These are phyloP conservation scores for Russula dissimulans DNA, from an alignment of 768 basidiomycete species.

Conservation along the genomic window DNA sequence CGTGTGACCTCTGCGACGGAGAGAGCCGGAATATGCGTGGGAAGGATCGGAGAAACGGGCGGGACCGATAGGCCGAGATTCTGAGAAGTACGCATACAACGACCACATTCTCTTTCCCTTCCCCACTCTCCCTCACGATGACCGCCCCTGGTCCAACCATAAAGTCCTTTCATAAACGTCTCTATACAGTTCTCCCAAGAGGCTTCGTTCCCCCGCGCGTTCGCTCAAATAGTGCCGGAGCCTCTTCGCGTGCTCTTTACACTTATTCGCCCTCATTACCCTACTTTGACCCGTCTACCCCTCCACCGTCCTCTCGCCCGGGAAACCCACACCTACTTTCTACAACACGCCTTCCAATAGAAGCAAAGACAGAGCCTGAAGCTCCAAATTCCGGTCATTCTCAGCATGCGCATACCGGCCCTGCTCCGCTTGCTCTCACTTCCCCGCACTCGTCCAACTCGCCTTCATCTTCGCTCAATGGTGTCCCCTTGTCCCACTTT, in stretches of 20 bases:
- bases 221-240: constrained; percentile 34
- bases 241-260: constrained; percentile 37
- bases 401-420: constrained; percentile 27
- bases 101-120: neutral
- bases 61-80: neutral
- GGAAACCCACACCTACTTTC: constrained; percentile 32
- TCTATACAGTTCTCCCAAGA: constrained; percentile 38
- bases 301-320: constrained; percentile 32
- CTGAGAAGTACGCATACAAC: neutral
- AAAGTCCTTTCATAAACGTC: constrained; percentile 44
- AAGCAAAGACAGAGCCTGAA: constrained; percentile 39
- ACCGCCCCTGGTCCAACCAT: constrained; percentile 34
- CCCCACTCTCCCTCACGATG: constrained; percentile 21
- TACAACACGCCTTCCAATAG: constrained; percentile 36
- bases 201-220: constrained; percentile 29
- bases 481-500: constrained; percentile 32
- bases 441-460: constrained; percentile 32
- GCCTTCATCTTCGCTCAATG: constrained; percentile 24
- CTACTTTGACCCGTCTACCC: constrained; percentile 35
- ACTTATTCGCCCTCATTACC: constrained; percentile 29
- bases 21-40: neutral
- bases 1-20: neutral
- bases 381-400: constrained; percentile 25
- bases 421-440: constrained; percentile 34
- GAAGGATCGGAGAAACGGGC: neutral